Conservation (phyloP, 1,284 basidiomycete genomes). For the Calocybe gambosa region DNA sequence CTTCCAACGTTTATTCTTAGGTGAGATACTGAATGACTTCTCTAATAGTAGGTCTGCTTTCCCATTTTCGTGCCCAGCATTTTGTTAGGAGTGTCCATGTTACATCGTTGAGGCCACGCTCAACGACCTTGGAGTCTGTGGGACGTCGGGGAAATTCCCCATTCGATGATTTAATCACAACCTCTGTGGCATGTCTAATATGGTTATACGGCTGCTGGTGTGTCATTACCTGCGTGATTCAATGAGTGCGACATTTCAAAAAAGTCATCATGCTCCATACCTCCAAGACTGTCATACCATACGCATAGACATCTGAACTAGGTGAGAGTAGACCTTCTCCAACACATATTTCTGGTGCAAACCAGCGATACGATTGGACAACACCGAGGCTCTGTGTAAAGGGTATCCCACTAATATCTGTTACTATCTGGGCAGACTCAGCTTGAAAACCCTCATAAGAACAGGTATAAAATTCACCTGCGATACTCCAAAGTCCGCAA, state of each 20-base stretch:
- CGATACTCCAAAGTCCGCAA: slow-evolving; percentile 56
- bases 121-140: slow-evolving; percentile 24
- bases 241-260: neutral
- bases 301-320: slow-evolving; percentile 47
- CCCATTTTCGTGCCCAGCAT: slow-evolving; percentile 37
- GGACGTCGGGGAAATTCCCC: slow-evolving; percentile 40
- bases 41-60: slow-evolving; percentile 36
- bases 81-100: slow-evolving; percentile 38
- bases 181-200: slow-evolving; percentile 42
- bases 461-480: slow-evolving; percentile 26
- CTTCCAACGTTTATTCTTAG: neutral
- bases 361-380: slow-evolving; percentile 43
- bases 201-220: slow-evolving; percentile 42
- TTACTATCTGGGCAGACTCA: slow-evolving; percentile 35
- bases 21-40: slow-evolving; percentile 20
- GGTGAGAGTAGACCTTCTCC: slow-evolving; percentile 41
- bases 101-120: slow-evolving; percentile 40
- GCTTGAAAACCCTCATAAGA: neutral
- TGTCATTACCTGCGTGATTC: slow-evolving; percentile 36
- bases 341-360: slow-evolving; percentile 50
- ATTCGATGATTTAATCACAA: slow-evolving; percentile 36
- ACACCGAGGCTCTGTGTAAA: slow-evolving; percentile 49
- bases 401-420: slow-evolving; percentile 45
- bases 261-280: slow-evolving; percentile 21
- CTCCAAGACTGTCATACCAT: slow-evolving; percentile 51